Percentiles rank a stretch among this genome's conserved stretches.
Evolutionary conservation across 805 yeast species (phyloP).

Genomic region (Wickerhamiella azymoides): DNA sequence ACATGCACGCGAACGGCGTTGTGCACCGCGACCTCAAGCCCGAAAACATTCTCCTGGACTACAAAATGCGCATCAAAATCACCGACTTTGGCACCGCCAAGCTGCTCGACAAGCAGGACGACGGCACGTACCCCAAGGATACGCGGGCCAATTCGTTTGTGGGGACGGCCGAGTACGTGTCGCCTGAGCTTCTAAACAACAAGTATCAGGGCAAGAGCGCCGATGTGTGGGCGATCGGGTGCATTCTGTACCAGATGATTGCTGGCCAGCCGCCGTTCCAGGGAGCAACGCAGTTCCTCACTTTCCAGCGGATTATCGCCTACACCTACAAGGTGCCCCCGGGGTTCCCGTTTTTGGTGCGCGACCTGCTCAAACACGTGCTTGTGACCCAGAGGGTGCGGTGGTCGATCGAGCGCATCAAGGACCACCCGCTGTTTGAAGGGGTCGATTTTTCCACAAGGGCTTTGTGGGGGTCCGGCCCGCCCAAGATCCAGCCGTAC

Average conservation of each 20-base stretch:
- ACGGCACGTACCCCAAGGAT: constrained; percentile 24
- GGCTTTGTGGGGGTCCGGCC: constrained; percentile 51
- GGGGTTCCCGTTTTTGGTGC: constrained; percentile 47
- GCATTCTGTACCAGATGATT: constrained; percentile 70
- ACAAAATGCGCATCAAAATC: constrained; percentile 75
- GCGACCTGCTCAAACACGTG: constrained; percentile 52
- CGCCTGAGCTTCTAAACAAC: constrained; percentile 72
- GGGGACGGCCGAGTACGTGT: constrained; percentile 94
- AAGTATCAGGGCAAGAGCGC: constrained; percentile 73
- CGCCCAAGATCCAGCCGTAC: constrained; percentile 53
- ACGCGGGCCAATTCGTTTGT: constrained; percentile 56
- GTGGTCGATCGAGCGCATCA: constrained; percentile 40
- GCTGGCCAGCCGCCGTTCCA: constrained; percentile 83
- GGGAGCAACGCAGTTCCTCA: constrained; percentile 69
- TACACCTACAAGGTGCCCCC: constrained; percentile 60
- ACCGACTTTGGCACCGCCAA: constrained; percentile 99
- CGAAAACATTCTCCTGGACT: constrained; percentile 74
- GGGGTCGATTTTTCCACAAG: constrained; percentile 56
- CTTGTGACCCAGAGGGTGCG: constrained; percentile 60
- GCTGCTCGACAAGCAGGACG: constrained; percentile 33
- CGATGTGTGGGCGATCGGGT: constrained; percentile 91
- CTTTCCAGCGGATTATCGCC: constrained; percentile 76
- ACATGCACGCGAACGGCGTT: constrained; percentile 78
- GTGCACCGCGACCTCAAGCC: constrained; percentile 93
- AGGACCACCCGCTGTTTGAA: constrained; percentile 58